phyloP scores from a whole-genome alignment of 75 land plant genomes.

The Cunninghamia lanceolata region DNA sequence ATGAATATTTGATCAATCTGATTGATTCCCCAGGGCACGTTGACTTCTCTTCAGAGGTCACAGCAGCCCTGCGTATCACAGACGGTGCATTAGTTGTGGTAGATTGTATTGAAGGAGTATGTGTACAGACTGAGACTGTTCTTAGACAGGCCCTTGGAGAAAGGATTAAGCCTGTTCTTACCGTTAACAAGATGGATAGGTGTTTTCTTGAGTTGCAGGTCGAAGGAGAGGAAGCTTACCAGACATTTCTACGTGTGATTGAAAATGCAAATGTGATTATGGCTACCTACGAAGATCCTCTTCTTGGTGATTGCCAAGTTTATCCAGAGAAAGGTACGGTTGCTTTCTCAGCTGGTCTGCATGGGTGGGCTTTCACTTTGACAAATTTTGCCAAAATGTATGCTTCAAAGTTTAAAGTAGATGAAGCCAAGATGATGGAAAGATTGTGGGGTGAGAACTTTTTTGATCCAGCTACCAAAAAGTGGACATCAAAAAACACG shows the following conservation, averaged over 20 bases:
- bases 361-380: slow-evolving; percentile 92
- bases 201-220: slow-evolving; percentile 88
- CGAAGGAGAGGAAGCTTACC: slow-evolving; percentile 80
- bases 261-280: slow-evolving; percentile 89
- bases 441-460: slow-evolving; percentile 95
- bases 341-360: slow-evolving; percentile 92
- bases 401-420: slow-evolving; percentile 84
- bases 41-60: slow-evolving; percentile 54
- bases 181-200: slow-evolving; percentile 97
- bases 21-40: slow-evolving; percentile 86
- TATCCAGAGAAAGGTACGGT: slow-evolving; percentile 96
- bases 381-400: slow-evolving; percentile 96
- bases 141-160: slow-evolving; percentile 92
- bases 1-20: slow-evolving; percentile 76
- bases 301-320: slow-evolving; percentile 90
- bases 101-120: slow-evolving; percentile 93
- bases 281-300: slow-evolving; percentile 93
- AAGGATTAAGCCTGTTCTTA: slow-evolving; percentile 84
- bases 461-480: slow-evolving; percentile 87
- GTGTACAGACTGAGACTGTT: slow-evolving; percentile 94
- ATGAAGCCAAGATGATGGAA: slow-evolving; percentile 96
- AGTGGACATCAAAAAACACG: slow-evolving; percentile 85
- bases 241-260: slow-evolving; percentile 64
- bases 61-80: slow-evolving; percentile 79
- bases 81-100: slow-evolving; percentile 95